Percentiles rank a stretch among this genome's conserved stretches.
These are phyloP conservation scores for Anisodus tanguticus DNA, from an alignment of 257 asterid species.

Conservation along the genomic window DNA sequence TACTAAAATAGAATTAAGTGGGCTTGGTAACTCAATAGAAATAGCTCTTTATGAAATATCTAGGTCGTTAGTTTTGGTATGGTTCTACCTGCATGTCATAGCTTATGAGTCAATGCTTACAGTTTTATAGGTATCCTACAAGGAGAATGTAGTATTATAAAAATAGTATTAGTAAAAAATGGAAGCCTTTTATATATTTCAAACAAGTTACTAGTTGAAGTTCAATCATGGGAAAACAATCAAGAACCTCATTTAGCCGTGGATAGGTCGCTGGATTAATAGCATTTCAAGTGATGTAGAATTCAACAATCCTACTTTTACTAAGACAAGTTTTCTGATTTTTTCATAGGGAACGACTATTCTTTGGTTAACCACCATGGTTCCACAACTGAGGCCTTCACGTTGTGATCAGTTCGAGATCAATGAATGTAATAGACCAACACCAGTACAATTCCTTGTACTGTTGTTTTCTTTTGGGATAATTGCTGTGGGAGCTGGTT, in stretches of 20 bases:
- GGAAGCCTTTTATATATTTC: background rate
- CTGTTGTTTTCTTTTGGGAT: constrained; percentile 23
- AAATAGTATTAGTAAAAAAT: background rate
- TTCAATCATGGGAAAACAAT: background rate
- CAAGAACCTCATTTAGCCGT: background rate
- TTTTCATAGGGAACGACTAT: constrained; percentile 23
- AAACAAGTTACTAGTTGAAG: background rate
- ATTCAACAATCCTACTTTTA: background rate
- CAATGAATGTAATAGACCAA: constrained; percentile 23
- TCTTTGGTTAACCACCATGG: constrained; percentile 36
- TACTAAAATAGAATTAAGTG: no score
- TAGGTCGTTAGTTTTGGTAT: no score
- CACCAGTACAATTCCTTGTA: constrained; percentile 14
- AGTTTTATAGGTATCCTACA: no score
- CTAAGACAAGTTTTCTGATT: background rate
- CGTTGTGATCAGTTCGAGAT: constrained; percentile 27
- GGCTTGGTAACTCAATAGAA: no score
- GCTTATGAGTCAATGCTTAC: no score
- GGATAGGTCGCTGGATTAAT: background rate
- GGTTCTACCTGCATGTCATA: no score
- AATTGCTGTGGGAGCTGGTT: constrained; percentile 38
- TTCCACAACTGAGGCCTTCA: constrained; percentile 32
- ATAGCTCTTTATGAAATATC: no score
- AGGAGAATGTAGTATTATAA: no score
- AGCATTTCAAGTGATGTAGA: background rate